phyloP scores from a whole-genome alignment of 495 filamentous ascomycete genomes.

The Viridothelium virens region DNA sequence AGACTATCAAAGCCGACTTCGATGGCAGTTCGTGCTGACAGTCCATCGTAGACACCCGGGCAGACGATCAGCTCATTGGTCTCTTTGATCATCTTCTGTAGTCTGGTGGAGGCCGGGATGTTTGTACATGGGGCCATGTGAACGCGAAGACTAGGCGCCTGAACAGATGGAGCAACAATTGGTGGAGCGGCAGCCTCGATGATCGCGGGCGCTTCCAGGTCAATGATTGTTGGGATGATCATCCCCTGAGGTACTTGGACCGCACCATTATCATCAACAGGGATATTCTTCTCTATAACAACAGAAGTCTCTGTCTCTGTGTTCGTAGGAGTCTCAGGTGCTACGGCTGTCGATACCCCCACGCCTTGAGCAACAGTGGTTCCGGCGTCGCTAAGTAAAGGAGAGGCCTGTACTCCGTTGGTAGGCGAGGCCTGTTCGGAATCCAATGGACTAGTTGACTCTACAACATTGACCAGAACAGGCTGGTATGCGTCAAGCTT shows the following conservation, averaged over 20 bases:
- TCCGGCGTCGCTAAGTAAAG: neutral
- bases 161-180: conserved; percentile 9
- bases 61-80: conserved; percentile 13
- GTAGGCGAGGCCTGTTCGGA: neutral
- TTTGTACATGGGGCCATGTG: conserved; percentile 4
- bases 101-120: conserved; percentile 2
- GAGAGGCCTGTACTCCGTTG: neutral
- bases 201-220: conserved; percentile 10
- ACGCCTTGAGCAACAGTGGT: neutral
- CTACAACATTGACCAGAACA: conserved; percentile 1
- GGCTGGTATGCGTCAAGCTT: neutral
- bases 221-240: conserved; percentile 6
- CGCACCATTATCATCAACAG: conserved; percentile 6
- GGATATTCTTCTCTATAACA: neutral
- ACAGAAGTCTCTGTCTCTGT: conserved; percentile 1
- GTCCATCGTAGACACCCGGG: conserved; percentile 15
- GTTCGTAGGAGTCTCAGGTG: neutral
- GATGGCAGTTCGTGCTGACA: conserved; percentile 13
- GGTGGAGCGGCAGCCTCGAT: conserved; percentile 9
- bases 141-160: conserved; percentile 8
- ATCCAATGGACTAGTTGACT: conserved; percentile 6
- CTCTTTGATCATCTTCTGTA: conserved; percentile 12
- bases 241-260: conserved; percentile 1
- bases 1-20: conserved; percentile 15
- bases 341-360: neutral